These are phyloP conservation scores for Tricholoma sp. DNA, from an alignment of 768 basidiomycete genomes.

Conservation along the genomic window DNA sequence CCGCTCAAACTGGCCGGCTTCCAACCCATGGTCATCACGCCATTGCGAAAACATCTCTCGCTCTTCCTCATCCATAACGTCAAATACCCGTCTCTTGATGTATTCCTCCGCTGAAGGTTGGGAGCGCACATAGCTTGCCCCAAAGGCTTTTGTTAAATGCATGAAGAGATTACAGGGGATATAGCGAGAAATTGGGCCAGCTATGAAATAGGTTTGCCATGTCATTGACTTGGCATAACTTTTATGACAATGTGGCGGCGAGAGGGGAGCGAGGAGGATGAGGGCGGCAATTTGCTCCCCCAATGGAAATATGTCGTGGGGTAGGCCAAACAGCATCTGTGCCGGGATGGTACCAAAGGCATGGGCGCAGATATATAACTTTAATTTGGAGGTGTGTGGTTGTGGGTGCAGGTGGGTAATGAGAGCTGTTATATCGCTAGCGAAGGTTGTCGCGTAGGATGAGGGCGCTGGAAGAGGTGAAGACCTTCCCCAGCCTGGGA, in stretches of 20 bases:
- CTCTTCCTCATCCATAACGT: constrained; percentile 32
- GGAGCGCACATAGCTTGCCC: constrained; percentile 33
- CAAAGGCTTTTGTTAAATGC: constrained; percentile 24
- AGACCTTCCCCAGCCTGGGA: constrained; percentile 56
- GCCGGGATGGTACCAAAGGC: constrained; percentile 51
- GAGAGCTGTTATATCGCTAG: constrained; percentile 39
- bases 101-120: constrained; percentile 37
- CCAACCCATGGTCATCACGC: constrained; percentile 33
- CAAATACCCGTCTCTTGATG: constrained; percentile 32
- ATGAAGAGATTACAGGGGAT: constrained; percentile 36
- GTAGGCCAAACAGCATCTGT: constrained; percentile 51
- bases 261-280: constrained; percentile 40
- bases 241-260: constrained; percentile 42
- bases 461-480: constrained; percentile 31
- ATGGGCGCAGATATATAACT: constrained; percentile 46
- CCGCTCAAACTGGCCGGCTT: constrained; percentile 39
- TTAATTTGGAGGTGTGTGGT: constrained; percentile 33
- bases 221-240: constrained; percentile 42
- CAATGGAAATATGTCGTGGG: constrained; percentile 46
- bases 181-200: constrained; percentile 39
- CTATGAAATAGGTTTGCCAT: constrained; percentile 40
- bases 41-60: constrained; percentile 34
- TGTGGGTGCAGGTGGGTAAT: constrained; percentile 51
- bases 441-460: constrained; percentile 37
- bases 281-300: constrained; percentile 42